Conservation (phyloP, 129 eudicot species). For the Logfia minima region DNA sequence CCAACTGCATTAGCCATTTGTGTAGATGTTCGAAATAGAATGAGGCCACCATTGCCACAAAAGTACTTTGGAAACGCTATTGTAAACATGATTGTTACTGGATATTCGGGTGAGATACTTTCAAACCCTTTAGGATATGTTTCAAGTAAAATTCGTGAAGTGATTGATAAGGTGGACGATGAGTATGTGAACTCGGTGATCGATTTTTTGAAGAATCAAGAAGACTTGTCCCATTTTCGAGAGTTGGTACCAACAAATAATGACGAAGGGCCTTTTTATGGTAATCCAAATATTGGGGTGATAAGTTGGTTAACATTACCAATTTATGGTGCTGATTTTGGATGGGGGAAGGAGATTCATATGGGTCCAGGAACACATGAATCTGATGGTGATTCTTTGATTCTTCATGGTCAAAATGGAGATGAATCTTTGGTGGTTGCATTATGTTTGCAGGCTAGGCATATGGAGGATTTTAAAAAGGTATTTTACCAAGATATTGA, state of each 20-base stretch:
- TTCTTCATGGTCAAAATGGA: constrained; percentile 40
- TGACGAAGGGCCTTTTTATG: constrained; percentile 32
- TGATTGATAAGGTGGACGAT: constrained; percentile 40
- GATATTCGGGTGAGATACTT: constrained; percentile 45
- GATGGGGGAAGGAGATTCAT: constrained; percentile 59
- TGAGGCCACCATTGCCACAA: constrained; percentile 55
- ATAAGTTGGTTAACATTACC: constrained; percentile 58
- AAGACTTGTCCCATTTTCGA: constrained; percentile 38
- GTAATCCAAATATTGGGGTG: constrained; percentile 52
- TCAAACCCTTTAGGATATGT: constrained; percentile 42
- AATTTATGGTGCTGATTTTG: constrained; percentile 51
- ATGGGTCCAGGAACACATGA: constrained; percentile 50
- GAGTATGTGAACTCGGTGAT: constrained; percentile 45
- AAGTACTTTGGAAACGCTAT: constrained; percentile 66
- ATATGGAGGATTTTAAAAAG: constrained; percentile 38
- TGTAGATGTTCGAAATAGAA: constrained; percentile 41
- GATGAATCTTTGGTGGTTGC: constrained; percentile 41
- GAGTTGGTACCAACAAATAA: constrained; percentile 29
- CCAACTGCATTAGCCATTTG: constrained; percentile 31
- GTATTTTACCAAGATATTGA: constrained; percentile 36
- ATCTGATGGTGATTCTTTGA: constrained; percentile 42
- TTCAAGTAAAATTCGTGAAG: constrained; percentile 43
- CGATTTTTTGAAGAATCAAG: constrained; percentile 45
- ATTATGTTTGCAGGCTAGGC: constrained; percentile 33
- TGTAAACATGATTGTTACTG: constrained; percentile 37